A percentile compares a stretch with the other conserved stretches of the same genome.
Evolutionary conservation across 2,329 filamentous ascomycete genomes (phyloP).

Genomic region (Trichoderma semiorbis): DNA sequence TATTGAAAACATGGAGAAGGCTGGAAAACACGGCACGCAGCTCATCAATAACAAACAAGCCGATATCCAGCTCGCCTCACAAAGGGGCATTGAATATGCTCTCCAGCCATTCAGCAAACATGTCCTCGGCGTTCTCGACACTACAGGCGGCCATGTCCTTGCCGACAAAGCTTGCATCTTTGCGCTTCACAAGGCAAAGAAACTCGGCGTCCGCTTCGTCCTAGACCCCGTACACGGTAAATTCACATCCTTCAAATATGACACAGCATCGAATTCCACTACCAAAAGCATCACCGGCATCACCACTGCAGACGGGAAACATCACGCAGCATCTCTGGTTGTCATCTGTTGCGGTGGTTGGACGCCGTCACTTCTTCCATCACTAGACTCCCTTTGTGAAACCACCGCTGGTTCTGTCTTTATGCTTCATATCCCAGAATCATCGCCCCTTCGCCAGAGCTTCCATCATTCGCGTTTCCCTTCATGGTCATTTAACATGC

Average conservation of each 20-base stretch:
- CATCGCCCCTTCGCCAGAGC: constrained; percentile 10
- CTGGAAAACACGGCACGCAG: constrained; percentile 34
- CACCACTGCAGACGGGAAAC: constrained; percentile 35
- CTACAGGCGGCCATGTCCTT: constrained; percentile 42
- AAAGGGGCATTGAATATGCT: constrained; percentile 29
- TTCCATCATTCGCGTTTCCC: constrained; percentile 45
- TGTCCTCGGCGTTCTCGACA: constrained; percentile 42
- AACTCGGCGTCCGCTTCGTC: constrained; percentile 40
- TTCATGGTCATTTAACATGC: constrained; percentile 39
- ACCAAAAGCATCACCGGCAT: constrained; percentile 34
- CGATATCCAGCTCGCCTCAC: constrained; percentile 28
- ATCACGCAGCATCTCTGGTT: constrained; percentile 32
- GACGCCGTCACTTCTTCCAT: constrained; percentile 41
- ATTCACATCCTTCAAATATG: constrained; percentile 29
- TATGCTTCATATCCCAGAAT: constrained; percentile 40
- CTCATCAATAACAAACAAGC: constrained; percentile 30
- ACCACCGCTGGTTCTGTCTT: constrained; percentile 46
- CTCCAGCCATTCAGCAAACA: constrained; percentile 38
- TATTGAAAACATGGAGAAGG: constrained; percentile 34
- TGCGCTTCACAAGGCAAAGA: constrained; percentile 40
- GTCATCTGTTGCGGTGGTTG: constrained; percentile 43
- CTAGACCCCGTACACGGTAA: constrained; percentile 33
- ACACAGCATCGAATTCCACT: background rate
- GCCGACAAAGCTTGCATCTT: constrained; percentile 46
- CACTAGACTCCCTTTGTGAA: constrained; percentile 42